Percentiles rank a stretch among this genome's conserved stretches.
These are phyloP conservation scores for Petunia axillaris DNA, from an alignment of 257 asterid genomes.

Conservation along the genomic window DNA sequence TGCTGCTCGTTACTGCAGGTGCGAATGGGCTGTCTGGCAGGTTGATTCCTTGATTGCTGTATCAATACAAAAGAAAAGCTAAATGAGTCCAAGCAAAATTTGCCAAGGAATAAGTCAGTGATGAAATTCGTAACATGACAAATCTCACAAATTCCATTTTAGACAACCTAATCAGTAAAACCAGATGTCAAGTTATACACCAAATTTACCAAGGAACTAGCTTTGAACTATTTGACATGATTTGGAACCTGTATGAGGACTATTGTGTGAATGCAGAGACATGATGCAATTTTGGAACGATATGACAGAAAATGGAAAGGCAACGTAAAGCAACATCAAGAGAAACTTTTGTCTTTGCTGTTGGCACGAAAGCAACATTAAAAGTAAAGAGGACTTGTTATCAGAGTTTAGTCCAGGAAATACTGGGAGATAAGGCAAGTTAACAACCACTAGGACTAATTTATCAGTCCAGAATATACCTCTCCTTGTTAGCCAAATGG, in stretches of 20 bases:
- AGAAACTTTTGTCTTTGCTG: neutral
- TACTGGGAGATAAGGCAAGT: neutral
- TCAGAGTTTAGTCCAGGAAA: neutral
- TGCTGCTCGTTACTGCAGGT: constrained; percentile 49
- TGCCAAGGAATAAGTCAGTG: neutral
- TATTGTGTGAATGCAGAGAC: neutral
- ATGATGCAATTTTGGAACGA: neutral
- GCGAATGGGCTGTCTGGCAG: constrained; percentile 85
- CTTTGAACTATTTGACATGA: neutral
- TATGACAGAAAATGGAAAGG: neutral
- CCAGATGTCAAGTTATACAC: neutral
- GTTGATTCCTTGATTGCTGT: constrained; percentile 57
- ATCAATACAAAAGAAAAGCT: neutral
- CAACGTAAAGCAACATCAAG: neutral
- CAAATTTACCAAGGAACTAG: neutral
- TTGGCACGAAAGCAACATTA: neutral
- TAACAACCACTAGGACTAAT: neutral
- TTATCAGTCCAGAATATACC: constrained; percentile 39
- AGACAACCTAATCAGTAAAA: neutral
- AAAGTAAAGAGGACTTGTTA: neutral
- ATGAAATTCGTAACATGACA: neutral
- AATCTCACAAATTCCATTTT: neutral
- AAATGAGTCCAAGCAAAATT: neutral
- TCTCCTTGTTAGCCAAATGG: constrained; percentile 58
- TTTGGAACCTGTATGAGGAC: neutral